Conservation (phyloP, 768 basidiomycete genomes). For the Lenzites betulinus region DNA sequence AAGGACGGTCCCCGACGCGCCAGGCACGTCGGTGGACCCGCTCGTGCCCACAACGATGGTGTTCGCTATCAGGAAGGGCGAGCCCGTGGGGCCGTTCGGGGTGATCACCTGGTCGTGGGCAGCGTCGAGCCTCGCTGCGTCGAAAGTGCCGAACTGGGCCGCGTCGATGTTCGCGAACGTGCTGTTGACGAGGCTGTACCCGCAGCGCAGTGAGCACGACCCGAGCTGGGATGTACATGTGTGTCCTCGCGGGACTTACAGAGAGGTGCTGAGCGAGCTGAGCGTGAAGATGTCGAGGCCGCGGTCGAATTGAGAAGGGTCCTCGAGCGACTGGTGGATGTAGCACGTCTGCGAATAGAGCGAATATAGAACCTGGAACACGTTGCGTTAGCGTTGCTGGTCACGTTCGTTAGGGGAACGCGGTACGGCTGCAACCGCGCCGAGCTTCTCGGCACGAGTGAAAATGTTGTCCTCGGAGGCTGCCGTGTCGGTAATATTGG, state of each 20-base stretch:
- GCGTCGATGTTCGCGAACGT: neutral
- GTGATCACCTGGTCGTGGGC: neutral
- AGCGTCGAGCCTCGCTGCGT: neutral
- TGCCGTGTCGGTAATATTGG: conserved; percentile 56
- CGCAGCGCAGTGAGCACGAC: too few relatives aligned
- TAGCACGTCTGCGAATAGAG: neutral
- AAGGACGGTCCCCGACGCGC: neutral
- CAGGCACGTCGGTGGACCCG: neutral
- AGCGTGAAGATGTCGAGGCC: conserved; percentile 1
- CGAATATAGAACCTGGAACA: neutral
- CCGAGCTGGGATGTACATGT: neutral
- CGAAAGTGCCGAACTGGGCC: neutral
- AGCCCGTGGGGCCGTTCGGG: neutral
- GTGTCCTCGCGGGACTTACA: neutral
- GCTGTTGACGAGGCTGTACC: neutral
- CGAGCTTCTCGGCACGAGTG: conserved; percentile 74
- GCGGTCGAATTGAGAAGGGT: neutral
- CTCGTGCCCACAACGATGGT: neutral
- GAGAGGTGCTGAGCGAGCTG: neutral
- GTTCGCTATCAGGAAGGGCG: neutral
- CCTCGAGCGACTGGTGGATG: neutral
- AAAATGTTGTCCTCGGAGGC: conserved; percentile 72
- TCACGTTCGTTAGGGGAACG: neutral
- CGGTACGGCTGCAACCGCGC: conserved; percentile 75
- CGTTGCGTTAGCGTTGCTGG: neutral